Evolutionary conservation across 208 protist species (phyloP).

Genomic region (Trypanosoma theileri): DNA sequence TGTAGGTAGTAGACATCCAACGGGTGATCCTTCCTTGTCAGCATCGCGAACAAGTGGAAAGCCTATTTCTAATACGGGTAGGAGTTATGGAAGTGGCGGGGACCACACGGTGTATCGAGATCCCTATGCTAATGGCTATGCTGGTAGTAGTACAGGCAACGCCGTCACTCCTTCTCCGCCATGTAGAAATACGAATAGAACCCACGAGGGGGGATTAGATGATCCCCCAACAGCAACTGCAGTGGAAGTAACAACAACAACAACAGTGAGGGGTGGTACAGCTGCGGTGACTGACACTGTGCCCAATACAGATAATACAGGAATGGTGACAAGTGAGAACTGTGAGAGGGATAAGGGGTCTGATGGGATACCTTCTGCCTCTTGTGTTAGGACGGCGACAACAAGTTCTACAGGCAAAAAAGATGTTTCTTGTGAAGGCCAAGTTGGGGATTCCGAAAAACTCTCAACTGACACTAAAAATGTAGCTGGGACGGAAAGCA

Average conservation of each 20-base stretch:
- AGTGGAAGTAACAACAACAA: neutral
- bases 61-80: neutral
- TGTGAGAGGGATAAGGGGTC: neutral
- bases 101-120: constrained; percentile 1
- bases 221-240: neutral
- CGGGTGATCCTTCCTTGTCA: neutral
- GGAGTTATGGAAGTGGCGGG: neutral
- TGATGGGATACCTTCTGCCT: neutral
- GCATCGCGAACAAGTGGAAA: neutral
- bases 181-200: neutral
- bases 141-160: neutral
- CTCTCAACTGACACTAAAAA: neutral
- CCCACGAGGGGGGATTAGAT: neutral
- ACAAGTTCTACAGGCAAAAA: too few species aligned
- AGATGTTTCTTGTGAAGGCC: neutral
- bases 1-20: neutral
- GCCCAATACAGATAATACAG: neutral
- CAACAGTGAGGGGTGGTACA: neutral
- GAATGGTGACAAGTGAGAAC: too few species aligned
- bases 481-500: neutral
- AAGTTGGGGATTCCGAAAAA: neutral
- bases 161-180: neutral
- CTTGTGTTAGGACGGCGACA: neutral
- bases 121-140: neutral
- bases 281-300: neutral